Evolutionary conservation across 495 filamentous ascomycete genomes (phyloP).

Genomic region (Letharia columbiana): DNA sequence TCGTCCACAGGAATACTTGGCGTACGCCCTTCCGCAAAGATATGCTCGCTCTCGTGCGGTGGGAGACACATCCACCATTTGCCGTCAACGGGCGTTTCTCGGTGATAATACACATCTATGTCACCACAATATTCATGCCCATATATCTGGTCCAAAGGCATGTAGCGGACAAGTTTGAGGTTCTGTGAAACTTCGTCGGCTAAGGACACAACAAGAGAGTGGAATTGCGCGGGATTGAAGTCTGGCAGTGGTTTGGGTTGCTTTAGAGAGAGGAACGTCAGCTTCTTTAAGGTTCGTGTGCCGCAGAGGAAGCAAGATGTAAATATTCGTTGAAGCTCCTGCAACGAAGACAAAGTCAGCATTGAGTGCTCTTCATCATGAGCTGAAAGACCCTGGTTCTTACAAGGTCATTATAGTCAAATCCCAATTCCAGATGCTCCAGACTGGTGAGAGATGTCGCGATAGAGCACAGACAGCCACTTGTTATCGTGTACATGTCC

Average conservation of each 20-base stretch:
- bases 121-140: too few relatives aligned
- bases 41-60: neutral
- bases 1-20: neutral
- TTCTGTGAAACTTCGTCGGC: neutral
- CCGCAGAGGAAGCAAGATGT: neutral
- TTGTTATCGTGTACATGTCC: neutral
- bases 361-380: neutral
- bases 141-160: neutral
- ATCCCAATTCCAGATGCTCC: neutral
- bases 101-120: neutral
- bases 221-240: neutral
- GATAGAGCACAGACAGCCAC: neutral
- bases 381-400: neutral
- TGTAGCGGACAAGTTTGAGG: neutral
- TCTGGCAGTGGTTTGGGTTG: neutral
- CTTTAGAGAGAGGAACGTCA: neutral
- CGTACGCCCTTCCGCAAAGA: neutral
- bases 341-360: neutral
- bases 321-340: neutral
- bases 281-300: neutral
- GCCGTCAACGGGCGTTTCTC: neutral
- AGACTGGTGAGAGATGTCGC: neutral
- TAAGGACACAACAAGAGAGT: neutral
- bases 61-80: neutral
- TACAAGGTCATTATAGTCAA: neutral